Conservation (phyloP, 352 stramenopile species). For the Phytophthora idaei region DNA sequence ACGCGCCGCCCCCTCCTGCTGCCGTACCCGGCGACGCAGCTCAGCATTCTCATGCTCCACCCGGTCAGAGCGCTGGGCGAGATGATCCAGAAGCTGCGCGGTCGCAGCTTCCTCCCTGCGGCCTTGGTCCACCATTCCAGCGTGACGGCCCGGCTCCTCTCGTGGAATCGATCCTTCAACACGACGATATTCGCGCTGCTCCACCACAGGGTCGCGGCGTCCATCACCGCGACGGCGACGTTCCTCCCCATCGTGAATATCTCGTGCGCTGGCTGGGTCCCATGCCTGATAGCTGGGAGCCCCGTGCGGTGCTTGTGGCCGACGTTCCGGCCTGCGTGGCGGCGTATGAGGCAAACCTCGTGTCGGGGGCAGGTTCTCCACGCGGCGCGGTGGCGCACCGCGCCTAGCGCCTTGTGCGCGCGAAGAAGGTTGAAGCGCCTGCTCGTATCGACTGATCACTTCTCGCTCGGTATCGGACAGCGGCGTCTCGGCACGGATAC, state of each 20-base stretch:
- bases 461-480: not conserved
- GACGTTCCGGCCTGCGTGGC: slow-evolving; percentile 12
- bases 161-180: not conserved
- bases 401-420: not conserved
- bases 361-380: not conserved
- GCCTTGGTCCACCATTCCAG: not conserved
- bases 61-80: not conserved
- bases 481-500: not conserved
- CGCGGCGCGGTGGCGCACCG: not conserved
- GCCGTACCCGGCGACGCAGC: not conserved
- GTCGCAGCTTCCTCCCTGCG: not conserved
- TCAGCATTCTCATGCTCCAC: not conserved
- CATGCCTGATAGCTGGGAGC: slow-evolving; percentile 9
- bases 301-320: not conserved
- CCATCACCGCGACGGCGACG: not conserved
- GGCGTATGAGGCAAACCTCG: slow-evolving; percentile 14
- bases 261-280: slow-evolving; percentile 5
- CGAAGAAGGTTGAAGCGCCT: not conserved
- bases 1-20: not conserved
- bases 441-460: not conserved
- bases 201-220: not conserved
- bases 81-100: not conserved
- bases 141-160: slow-evolving; percentile 1
- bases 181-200: not conserved
- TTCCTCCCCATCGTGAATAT: not conserved